Evolutionary conservation across 805 yeast genomes (phyloP).

Genomic region (Kodamaea leandrae): DNA sequence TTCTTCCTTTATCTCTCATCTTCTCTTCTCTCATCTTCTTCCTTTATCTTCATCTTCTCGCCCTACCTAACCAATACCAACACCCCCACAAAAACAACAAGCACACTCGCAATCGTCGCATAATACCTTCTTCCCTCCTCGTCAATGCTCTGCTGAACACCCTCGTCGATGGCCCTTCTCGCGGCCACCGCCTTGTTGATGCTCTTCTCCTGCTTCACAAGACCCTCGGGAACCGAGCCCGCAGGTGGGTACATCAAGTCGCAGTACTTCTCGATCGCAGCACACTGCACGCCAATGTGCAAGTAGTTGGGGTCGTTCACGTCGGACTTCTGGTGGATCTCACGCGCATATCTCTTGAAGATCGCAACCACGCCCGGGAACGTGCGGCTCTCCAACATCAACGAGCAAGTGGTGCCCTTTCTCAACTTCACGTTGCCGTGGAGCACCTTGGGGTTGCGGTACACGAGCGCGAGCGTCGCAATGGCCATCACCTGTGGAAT

Average conservation of each 20-base stretch:
- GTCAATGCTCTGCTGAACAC: constrained; percentile 10
- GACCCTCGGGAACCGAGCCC: constrained; percentile 49
- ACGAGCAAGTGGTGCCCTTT: constrained; percentile 78
- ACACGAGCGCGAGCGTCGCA: constrained; percentile 85
- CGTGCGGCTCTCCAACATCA: constrained; percentile 72
- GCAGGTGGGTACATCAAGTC: constrained; percentile 67
- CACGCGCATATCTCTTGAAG: constrained; percentile 69
- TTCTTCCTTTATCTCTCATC: too few species aligned
- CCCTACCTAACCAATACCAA: not conserved
- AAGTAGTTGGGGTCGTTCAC: constrained; percentile 86
- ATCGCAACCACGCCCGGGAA: constrained; percentile 73
- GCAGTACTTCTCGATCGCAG: constrained; percentile 83
- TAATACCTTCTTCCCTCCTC: constrained; percentile 6
- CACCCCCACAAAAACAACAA: constrained; percentile 3
- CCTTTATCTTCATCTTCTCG: too few species aligned
- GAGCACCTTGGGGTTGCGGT: constrained; percentile 74
- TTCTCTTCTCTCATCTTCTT: too few species aligned
- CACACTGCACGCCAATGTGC: constrained; percentile 79
- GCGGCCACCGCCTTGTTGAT: constrained; percentile 10
- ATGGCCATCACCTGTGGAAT: constrained; percentile 99
- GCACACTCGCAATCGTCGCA: not conserved
- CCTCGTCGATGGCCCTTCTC: constrained; percentile 12
- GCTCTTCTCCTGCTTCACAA: constrained; percentile 21
- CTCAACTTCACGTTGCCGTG: constrained; percentile 78
- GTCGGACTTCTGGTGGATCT: constrained; percentile 73